Evolutionary conservation across 495 filamentous ascomycete species (phyloP).

Genomic region (Aspergillus biplanus): DNA sequence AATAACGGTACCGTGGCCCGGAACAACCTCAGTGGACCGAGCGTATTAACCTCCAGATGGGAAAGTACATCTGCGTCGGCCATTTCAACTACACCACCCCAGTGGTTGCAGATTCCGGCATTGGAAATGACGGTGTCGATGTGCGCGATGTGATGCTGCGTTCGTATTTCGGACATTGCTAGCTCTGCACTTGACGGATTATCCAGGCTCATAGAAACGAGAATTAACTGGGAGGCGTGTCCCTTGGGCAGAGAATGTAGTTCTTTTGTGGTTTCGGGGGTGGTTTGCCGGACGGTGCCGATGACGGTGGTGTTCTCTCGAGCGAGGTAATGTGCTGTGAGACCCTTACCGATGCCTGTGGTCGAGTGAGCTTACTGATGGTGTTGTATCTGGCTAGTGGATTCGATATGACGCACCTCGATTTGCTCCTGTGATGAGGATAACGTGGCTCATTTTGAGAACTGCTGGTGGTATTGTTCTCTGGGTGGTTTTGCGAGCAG

Average conservation of each 20-base stretch:
- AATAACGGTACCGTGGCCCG: constrained; percentile 37
- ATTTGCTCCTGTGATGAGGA: constrained; percentile 30
- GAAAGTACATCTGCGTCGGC: constrained; percentile 33
- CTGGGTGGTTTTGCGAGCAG: too few species aligned
- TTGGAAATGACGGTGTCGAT: constrained; percentile 57
- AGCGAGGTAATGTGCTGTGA: constrained; percentile 39
- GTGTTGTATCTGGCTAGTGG: not conserved
- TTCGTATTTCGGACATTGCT: constrained; percentile 10
- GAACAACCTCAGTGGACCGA: constrained; percentile 42
- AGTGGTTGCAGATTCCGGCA: constrained; percentile 43
- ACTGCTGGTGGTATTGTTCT: too few species aligned
- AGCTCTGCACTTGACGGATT: constrained; percentile 27
- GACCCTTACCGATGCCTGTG: constrained; percentile 50
- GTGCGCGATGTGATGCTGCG: constrained; percentile 20
- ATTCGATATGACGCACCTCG: constrained; percentile 21
- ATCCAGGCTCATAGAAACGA: constrained; percentile 40
- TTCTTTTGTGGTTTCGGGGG: constrained; percentile 18
- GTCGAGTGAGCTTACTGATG: not conserved
- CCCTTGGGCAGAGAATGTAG: constrained; percentile 31
- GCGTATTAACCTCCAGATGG: constrained; percentile 45
- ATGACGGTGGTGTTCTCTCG: constrained; percentile 50
- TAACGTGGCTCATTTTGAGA: constrained; percentile 8
- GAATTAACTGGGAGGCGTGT: constrained; percentile 36
- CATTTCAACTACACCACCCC: constrained; percentile 26
- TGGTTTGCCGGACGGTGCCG: constrained; percentile 41